Evolutionary conservation across 2,329 filamentous ascomycete species (phyloP).

Genomic region (Seiridium unicorne): DNA sequence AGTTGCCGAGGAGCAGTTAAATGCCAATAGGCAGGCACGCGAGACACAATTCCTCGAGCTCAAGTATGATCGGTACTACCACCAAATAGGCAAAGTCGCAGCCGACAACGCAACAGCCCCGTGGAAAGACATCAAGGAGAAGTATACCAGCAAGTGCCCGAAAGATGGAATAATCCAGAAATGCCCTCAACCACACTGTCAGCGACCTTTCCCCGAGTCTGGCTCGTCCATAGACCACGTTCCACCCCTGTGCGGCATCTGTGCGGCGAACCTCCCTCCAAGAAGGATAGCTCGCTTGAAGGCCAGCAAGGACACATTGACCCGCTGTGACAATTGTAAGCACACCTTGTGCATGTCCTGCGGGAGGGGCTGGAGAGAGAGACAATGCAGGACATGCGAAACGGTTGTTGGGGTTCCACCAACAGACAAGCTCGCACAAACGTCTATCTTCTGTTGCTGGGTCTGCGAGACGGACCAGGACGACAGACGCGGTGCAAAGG

Average conservation of each 20-base stretch:
- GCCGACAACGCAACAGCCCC: not conserved
- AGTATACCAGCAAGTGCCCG: not conserved
- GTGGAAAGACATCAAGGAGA: not conserved
- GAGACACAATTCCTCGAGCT: not conserved
- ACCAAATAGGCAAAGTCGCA: not conserved
- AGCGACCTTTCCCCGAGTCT: not conserved
- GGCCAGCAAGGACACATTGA: not conserved
- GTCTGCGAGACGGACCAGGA: not conserved
- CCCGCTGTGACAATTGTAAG: not conserved
- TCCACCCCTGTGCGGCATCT: not conserved
- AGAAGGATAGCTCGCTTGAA: not conserved
- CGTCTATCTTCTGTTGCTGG: not conserved
- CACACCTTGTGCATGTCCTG: not conserved
- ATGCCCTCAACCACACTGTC: not conserved
- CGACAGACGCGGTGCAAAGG: not conserved
- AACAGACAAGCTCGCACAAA: not conserved
- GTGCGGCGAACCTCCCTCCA: not conserved
- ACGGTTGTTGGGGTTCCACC: not conserved
- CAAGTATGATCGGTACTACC: not conserved
- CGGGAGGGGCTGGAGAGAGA: not conserved
- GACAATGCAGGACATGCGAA: not conserved
- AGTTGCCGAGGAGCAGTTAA: not conserved
- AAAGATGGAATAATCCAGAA: not conserved
- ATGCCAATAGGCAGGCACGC: not conserved
- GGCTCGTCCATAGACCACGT: not conserved